These are phyloP conservation scores for Phalaenopsis aphrodite DNA, from an alignment of 106 monocot genomes.

Conservation along the genomic window DNA sequence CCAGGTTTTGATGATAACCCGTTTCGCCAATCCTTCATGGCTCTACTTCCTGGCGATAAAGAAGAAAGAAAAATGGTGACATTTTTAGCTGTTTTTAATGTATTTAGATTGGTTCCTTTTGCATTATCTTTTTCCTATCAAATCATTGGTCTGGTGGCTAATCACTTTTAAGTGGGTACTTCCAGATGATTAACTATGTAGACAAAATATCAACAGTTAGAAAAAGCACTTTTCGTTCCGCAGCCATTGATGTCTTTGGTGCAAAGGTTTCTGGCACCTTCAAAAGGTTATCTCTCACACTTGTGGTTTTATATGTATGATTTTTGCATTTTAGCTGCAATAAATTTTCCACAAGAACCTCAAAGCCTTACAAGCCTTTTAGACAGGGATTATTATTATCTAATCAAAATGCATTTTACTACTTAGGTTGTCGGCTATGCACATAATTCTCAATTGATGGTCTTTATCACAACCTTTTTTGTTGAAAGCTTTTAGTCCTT, in stretches of 20 bases:
- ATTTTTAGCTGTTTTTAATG: constrained; percentile 3
- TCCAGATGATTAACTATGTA: constrained; percentile 72
- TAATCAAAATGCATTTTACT: too few species aligned
- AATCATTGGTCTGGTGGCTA: not conserved
- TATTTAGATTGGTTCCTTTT: constrained; percentile 8
- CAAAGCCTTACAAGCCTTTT: too few species aligned
- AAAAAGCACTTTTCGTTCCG: constrained; percentile 56
- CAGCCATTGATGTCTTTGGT: constrained; percentile 69
- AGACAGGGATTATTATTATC: too few species aligned
- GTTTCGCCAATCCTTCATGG: constrained; percentile 77
- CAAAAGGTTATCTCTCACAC: constrained; percentile 51
- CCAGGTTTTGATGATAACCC: constrained; percentile 62
- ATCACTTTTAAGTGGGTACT: constrained; percentile 6
- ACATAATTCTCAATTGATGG: too few species aligned
- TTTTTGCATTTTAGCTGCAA: too few species aligned
- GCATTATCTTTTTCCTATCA: not conserved
- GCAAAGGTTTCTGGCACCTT: constrained; percentile 94
- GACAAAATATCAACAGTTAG: constrained; percentile 71
- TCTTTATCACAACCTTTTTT: too few species aligned
- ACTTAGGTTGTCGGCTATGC: too few species aligned
- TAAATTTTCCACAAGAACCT: too few species aligned
- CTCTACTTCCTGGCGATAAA: constrained; percentile 65
- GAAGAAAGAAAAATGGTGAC: constrained; percentile 75
- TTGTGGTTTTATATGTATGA: not conserved
- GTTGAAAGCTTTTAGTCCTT: too few species aligned